Base-by-base conservation (phyloP, 331 rosid species). In the Quercus lobata region DNA sequence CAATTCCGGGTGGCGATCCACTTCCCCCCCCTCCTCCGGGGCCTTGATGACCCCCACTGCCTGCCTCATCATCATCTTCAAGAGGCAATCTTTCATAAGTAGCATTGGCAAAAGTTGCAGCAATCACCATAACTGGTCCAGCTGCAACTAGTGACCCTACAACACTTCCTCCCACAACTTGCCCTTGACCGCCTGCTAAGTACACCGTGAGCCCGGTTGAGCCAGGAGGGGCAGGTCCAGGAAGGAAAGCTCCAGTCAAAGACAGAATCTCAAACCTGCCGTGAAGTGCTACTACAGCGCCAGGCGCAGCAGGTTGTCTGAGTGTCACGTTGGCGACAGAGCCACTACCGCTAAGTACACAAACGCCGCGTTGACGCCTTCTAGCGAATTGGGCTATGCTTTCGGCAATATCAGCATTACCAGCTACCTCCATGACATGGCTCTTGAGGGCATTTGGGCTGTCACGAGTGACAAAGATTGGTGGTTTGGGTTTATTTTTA, bases 91-190 rank as follows among this genome's bases (percentile, higher is more conserved):
- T 92, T 76, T 96, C 98, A 66, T 93, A 96, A 0, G 97, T 92
- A 0, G 99, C 99, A 82, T 93, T 96, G 52, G 98, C 88, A 89
- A 96, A 96, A 25, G 97, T 93, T 10, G 98, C 99, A 0, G 99
- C 97, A 60, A 96, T 82, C 46, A 96, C 91, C 90, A 96, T 96
- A 1, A 96, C 98, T 0, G 99, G 98, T 11, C 98, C 99, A 0
- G 94, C 97, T 0, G 99, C 99, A 27, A 93, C 88, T 1, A 96
- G 87, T 46, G 99, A 76, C 7, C 99, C 99, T 8, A 96, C 97
- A 2, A 96, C 99, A 72, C 90, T 89, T 1, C 99, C 99, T 18
- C 99, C 99, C 1, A 96, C 91, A 1, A 96, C 90, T 85, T 93
- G 98, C 0, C 98, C 99, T 25, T 89, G 97, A 7, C 94, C 98